Conservation (phyloP, 805 yeast species). For the Monosporozyma solicola region DNA sequence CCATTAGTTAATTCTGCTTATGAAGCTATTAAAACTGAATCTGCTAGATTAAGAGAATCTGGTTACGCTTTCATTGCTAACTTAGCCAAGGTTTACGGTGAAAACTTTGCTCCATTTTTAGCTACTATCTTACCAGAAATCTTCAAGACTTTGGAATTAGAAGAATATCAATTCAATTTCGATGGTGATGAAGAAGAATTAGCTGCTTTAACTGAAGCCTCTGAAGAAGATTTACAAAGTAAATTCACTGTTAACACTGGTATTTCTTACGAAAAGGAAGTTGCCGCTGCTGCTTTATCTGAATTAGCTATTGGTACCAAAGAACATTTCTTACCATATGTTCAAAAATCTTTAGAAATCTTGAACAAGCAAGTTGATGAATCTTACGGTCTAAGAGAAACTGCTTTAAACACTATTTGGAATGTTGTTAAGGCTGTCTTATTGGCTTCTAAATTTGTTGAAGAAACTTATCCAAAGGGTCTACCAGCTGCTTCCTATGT, state of each 20-base stretch:
- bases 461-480: conserved; percentile 52
- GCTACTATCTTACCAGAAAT: conserved; percentile 77
- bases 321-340: conserved; percentile 66
- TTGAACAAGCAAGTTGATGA: conserved; percentile 67
- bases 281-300: conserved; percentile 81
- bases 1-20: conserved; percentile 86
- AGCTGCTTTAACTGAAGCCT: conserved; percentile 38
- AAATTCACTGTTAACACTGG: conserved; percentile 87
- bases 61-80: conserved; percentile 89
- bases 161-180: conserved; percentile 64
- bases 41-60: conserved; percentile 84
- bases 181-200: conserved; percentile 44
- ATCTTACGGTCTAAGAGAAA: conserved; percentile 85
- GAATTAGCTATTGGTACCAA: conserved; percentile 87
- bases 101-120: conserved; percentile 80
- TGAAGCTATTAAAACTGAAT: conserved; percentile 63
- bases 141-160: conserved; percentile 73
- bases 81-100: conserved; percentile 91
- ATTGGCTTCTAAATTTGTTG: conserved; percentile 37
- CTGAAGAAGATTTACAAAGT: conserved; percentile 56
- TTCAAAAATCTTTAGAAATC: conserved; percentile 57
- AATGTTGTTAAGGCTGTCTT: conserved; percentile 66
- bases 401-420: conserved; percentile 79
- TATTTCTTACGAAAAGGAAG: conserved; percentile 90
- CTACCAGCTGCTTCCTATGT: conserved; percentile 53